Evolutionary conservation across 1,139 yeast species (phyloP), one percentile per base, ranked within the genome.

Genomic region (Pichia norvegensis): DNA sequence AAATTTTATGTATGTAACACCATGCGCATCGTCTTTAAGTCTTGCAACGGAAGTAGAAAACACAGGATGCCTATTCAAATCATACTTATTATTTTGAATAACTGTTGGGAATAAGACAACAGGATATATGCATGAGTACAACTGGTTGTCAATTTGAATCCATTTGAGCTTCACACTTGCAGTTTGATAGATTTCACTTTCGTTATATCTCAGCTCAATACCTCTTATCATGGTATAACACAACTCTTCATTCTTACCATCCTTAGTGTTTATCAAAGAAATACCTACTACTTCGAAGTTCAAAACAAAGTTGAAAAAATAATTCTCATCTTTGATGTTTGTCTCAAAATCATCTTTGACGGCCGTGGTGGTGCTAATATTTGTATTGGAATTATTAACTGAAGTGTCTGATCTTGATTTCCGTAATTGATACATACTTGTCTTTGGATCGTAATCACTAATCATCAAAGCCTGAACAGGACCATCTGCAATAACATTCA

Each of bases 401-500:
- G 39, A 36, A 5, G 19, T 23, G 11, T 25, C 21, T 2, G 48
- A 36, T 8, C 50, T 52, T 16, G 48, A 47, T 17, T 50, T 41
- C 40, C 68, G 69, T 42, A 76, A 57, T 56, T 85, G 82, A 62
- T 87, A 88, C 64, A 86, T 67, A 63, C 95, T 85, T 4, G 76
- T 70, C 3, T 79, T 75, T 6, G 94, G 83, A 56, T 86, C 95
- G 59, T 87, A 87, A 50, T 85, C 81, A 1, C 95, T 78, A 8
- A 92, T 81, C 2, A 88, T 82, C 55, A 92, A 72, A 0, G 95
- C 82, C 61, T 88, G 97, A 0, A 92, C 81, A 0, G 97, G 95
- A 0, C 97, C 98, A 67, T 92, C 97, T 0, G 97, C 98, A 41
- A 88, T 82, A 36, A 92, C 97, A 61, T 88, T 87, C 58, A 92